Conservation (phyloP, 345 rosid species). For the Acer campestre region DNA sequence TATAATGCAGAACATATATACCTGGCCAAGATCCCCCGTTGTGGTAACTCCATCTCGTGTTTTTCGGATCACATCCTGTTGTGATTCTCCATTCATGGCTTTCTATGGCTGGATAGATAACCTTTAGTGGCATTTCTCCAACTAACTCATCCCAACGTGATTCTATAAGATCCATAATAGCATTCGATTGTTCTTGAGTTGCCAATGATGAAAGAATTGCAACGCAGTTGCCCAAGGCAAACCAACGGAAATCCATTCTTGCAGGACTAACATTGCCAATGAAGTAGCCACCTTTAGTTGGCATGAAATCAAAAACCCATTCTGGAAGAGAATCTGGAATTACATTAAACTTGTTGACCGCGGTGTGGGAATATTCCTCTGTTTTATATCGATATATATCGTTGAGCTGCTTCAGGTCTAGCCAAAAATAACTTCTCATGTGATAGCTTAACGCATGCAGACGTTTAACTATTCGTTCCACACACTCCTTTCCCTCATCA, state of each 20-base stretch:
- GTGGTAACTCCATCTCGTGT: slow-evolving; percentile 98
- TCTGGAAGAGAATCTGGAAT: slow-evolving; percentile 97
- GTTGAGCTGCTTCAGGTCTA: slow-evolving; percentile 90
- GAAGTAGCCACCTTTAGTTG: slow-evolving; percentile 80
- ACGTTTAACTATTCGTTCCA: slow-evolving; percentile 84
- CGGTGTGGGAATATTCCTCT: slow-evolving; percentile 96
- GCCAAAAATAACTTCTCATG: slow-evolving; percentile 91
- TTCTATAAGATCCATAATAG: slow-evolving; percentile 97
- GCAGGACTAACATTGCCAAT: slow-evolving; percentile 96
- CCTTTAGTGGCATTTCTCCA: slow-evolving; percentile 96
- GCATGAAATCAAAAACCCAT: slow-evolving; percentile 95
- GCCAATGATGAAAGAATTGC: slow-evolving; percentile 92
- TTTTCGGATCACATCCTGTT: slow-evolving; percentile 96
- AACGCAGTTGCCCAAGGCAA: slow-evolving; percentile 86
- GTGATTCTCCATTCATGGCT: slow-evolving; percentile 86
- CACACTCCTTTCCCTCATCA: slow-evolving; percentile 83
- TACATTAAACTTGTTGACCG: slow-evolving; percentile 93
- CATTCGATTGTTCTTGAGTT: slow-evolving; percentile 86
- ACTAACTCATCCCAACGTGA: slow-evolving; percentile 96
- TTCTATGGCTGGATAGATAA: slow-evolving; percentile 90
- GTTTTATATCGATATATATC: slow-evolving; percentile 93
- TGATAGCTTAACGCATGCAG: slow-evolving; percentile 93
- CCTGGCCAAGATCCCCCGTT: slow-evolving; percentile 99
- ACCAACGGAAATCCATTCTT: slow-evolving; percentile 97
- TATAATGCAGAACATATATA: slow-evolving; percentile 23